Evolutionary conservation across 75 land plant genomes (phyloP).

Genomic region (Sequoiadendron giganteum): DNA sequence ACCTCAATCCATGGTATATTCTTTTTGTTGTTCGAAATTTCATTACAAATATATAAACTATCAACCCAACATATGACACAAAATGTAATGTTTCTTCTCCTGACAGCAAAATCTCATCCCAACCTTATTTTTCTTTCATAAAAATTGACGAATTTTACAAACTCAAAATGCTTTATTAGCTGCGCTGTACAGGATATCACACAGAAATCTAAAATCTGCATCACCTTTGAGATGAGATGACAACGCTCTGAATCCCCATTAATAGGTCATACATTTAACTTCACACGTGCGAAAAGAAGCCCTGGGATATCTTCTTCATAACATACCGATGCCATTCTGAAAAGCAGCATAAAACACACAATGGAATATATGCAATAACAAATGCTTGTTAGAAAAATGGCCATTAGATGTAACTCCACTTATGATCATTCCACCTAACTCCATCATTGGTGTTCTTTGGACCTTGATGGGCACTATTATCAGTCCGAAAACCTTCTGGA

Average conservation of each 20-base stretch:
- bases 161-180: neutral
- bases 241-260: neutral
- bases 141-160: neutral
- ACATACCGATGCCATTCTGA: neutral
- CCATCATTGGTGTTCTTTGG: neutral
- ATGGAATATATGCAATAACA: neutral
- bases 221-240: neutral
- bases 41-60: neutral
- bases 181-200: neutral
- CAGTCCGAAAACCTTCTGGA: constrained; percentile 3
- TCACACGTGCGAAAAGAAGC: neutral
- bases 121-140: neutral
- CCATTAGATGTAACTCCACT: constrained; percentile 3
- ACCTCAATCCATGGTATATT: constrained; percentile 2
- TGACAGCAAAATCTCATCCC: neutral
- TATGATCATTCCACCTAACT: constrained; percentile 6
- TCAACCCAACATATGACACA: constrained; percentile 1
- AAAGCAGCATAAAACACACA: neutral
- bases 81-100: neutral
- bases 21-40: neutral
- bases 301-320: neutral
- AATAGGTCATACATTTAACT: neutral
- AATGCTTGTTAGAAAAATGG: neutral
- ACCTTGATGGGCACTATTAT: neutral
- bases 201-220: neutral